Evolutionary conservation across 257 asterid genomes (phyloP).

Genomic region (Capsicum rhomboideum): DNA sequence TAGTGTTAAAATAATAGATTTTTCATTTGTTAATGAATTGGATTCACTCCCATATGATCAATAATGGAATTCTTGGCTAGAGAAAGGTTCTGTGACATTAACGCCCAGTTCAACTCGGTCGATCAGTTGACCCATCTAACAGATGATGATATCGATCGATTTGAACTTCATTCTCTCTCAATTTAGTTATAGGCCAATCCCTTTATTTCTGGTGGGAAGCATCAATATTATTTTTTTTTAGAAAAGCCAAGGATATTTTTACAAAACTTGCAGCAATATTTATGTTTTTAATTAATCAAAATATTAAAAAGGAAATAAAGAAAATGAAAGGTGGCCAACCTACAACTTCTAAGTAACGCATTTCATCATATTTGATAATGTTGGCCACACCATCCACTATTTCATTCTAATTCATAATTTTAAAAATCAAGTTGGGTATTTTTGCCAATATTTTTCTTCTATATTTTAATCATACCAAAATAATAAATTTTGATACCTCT

Average conservation of each 20-base stretch:
- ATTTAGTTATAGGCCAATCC: background rate
- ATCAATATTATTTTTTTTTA: background rate
- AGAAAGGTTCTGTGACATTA: too few species aligned
- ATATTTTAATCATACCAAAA: background rate
- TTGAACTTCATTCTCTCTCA: too few species aligned
- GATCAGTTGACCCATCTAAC: too few species aligned
- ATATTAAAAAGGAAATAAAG: background rate
- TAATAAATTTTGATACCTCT: background rate
- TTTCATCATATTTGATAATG: background rate
- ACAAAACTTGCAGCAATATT: background rate
- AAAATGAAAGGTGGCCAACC: background rate
- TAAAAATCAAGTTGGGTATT: background rate
- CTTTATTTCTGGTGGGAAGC: background rate
- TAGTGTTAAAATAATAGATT: too few species aligned
- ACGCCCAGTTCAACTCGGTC: too few species aligned
- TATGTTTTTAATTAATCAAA: background rate
- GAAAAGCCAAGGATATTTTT: background rate
- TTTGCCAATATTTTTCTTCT: background rate
- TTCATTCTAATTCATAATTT: background rate
- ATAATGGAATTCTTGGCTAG: too few species aligned
- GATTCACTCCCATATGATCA: too few species aligned
- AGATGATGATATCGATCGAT: too few species aligned
- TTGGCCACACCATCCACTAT: conserved; percentile 1
- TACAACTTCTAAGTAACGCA: background rate
- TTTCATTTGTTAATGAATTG: too few species aligned